Evolutionary conservation across 495 filamentous ascomycete genomes (phyloP).

Genomic region (Penicillium atrosanguineum): DNA sequence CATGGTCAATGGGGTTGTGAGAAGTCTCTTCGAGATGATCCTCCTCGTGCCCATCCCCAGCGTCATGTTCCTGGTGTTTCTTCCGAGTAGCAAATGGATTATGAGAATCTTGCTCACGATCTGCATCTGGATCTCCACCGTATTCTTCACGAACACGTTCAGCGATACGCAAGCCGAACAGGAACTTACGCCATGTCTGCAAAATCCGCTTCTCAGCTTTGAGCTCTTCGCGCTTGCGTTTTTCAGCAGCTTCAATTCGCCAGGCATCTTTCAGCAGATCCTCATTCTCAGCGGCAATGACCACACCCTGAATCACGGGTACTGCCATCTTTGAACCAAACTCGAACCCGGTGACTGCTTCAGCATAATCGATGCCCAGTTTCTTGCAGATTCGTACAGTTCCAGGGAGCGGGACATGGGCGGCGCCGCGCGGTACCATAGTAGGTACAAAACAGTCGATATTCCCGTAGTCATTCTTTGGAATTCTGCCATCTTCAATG

Average conservation of each 20-base stretch:
- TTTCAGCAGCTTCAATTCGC: slow-evolving; percentile 76
- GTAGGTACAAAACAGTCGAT: slow-evolving; percentile 92
- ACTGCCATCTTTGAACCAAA: slow-evolving; percentile 92
- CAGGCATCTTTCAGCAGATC: slow-evolving; percentile 76
- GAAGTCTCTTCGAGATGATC: slow-evolving; percentile 10
- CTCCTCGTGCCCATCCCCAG: slow-evolving; percentile 8
- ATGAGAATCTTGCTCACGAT: slow-evolving; percentile 29
- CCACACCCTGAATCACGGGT: slow-evolving; percentile 85
- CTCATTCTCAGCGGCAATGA: slow-evolving; percentile 78
- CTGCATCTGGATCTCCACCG: slow-evolving; percentile 51
- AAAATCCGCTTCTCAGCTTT: slow-evolving; percentile 76
- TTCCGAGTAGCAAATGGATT: slow-evolving; percentile 38
- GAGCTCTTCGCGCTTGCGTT: slow-evolving; percentile 71
- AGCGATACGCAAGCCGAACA: slow-evolving; percentile 79
- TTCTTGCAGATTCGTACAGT: slow-evolving; percentile 77
- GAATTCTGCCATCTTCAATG: slow-evolving; percentile 83
- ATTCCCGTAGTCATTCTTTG: slow-evolving; percentile 93
- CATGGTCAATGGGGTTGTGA: slow-evolving; percentile 27
- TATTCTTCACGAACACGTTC: slow-evolving; percentile 79
- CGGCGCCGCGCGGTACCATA: slow-evolving; percentile 84
- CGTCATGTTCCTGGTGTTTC: slow-evolving; percentile 1
- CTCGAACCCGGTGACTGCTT: slow-evolving; percentile 95
- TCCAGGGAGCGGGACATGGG: slow-evolving; percentile 77
- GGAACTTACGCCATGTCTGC: slow-evolving; percentile 78
- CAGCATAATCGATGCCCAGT: slow-evolving; percentile 83